Percentiles rank a stretch among this genome's conserved stretches.
These are phyloP conservation scores for Leccinellum rugosiceps DNA, from an alignment of 768 basidiomycete genomes.

Conservation along the genomic window DNA sequence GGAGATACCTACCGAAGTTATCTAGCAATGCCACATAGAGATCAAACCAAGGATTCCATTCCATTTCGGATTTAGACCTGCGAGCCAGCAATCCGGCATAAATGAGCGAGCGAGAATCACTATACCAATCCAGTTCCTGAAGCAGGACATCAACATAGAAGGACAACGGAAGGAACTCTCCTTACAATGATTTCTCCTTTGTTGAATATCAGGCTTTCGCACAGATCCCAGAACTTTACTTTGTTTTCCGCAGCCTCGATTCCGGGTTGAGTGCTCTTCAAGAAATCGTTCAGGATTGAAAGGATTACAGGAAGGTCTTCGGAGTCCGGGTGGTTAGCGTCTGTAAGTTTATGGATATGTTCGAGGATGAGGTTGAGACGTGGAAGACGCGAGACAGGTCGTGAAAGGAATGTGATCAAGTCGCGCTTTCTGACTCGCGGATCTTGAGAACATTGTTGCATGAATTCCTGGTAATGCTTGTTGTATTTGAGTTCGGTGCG, in stretches of 20 bases:
- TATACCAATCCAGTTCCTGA: slow-evolving; percentile 81
- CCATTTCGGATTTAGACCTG: slow-evolving; percentile 58
- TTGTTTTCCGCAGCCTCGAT: slow-evolving; percentile 89
- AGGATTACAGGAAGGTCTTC: slow-evolving; percentile 74
- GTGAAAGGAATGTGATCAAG: slow-evolving; percentile 75
- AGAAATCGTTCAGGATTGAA: slow-evolving; percentile 61
- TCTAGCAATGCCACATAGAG: slow-evolving; percentile 67
- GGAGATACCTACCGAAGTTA: slow-evolving; percentile 59
- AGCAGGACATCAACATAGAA: slow-evolving; percentile 4
- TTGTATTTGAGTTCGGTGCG: slow-evolving; percentile 73
- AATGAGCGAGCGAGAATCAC: slow-evolving; percentile 70
- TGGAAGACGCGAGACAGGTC: slow-evolving; percentile 87
- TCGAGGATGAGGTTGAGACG: slow-evolving; percentile 73
- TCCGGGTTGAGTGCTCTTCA: slow-evolving; percentile 87
- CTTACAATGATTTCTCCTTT: slow-evolving; percentile 81
- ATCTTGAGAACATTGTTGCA: slow-evolving; percentile 59
- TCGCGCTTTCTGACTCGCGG: slow-evolving; percentile 72
- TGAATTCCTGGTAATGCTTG: slow-evolving; percentile 60
- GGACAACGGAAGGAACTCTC: background rate
- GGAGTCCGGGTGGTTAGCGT: slow-evolving; percentile 73
- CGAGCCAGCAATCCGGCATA: slow-evolving; percentile 64
- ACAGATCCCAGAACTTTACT: slow-evolving; percentile 82
- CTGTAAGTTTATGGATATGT: slow-evolving; percentile 63
- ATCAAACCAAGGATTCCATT: slow-evolving; percentile 70
- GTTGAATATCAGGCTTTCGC: slow-evolving; percentile 70